phyloP scores from a whole-genome alignment of 2,329 filamentous ascomycete genomes.

The Myriosclerotinia duriaeana region DNA sequence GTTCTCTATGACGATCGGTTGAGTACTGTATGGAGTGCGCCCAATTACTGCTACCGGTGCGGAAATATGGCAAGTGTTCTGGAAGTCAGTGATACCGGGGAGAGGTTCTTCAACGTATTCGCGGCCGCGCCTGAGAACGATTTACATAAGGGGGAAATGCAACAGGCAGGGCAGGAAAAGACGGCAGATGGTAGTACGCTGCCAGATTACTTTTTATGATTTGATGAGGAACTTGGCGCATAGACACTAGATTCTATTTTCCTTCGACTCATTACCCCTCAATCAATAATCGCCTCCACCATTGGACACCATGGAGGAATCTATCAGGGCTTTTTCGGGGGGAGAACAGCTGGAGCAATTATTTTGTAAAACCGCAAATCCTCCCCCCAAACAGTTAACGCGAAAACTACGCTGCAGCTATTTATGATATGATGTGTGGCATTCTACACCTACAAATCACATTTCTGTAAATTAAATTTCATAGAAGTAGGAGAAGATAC shows the following conservation, averaged over 20 bases:
- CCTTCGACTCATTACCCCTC: background rate
- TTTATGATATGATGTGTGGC: conserved; percentile 11
- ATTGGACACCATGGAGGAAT: background rate
- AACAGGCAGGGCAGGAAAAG: conserved; percentile 74
- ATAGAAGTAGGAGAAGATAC: conserved; percentile 17
- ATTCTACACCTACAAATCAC: conserved; percentile 3
- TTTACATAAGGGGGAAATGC: conserved; percentile 81
- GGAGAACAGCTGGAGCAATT: background rate
- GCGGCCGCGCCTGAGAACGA: conserved; percentile 96
- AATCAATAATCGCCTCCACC: background rate
- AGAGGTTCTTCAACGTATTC: conserved; percentile 97
- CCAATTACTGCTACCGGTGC: conserved; percentile 80
- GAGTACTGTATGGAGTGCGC: conserved; percentile 97
- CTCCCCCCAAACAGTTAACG: background rate
- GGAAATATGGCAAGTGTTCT: conserved; percentile 97
- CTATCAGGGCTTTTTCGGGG: background rate
- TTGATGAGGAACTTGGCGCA: background rate
- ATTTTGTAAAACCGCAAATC: background rate
- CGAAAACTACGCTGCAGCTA: background rate
- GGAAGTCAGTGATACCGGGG: conserved; percentile 89
- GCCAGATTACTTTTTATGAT: conserved; percentile 69
- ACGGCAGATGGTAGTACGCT: conserved; percentile 60
- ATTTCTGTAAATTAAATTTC: conserved; percentile 14
- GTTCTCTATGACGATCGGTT: conserved; percentile 92
- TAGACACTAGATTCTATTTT: conserved; percentile 8